Base-by-base conservation (phyloP, 257 asterid species). In the Nicotiana undulata region DNA sequence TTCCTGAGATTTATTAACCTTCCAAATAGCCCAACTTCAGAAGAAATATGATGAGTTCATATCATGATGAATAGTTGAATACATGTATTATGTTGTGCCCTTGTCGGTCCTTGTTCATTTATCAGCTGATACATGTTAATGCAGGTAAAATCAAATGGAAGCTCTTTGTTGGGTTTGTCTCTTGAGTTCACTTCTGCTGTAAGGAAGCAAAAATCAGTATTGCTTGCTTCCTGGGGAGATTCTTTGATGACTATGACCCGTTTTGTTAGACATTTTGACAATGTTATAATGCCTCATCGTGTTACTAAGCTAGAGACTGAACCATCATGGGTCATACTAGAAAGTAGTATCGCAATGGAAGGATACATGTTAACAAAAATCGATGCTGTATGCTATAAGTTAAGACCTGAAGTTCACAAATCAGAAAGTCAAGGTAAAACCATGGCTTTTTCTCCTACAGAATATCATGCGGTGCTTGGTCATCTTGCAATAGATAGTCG, bases 391-490 rank as follows among this genome's bases (percentile, higher is more conserved):
- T 94, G 99, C 88, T 94, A 91, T 92, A 82, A 49, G 80, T 75
- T 88, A 74, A 84, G 83, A 80, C 86, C 83, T 12, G 63, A 64
- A 79, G 84, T 66, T 82, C 79, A 86, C 5, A 63, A 31, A 37
- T 46, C 80, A 7, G 44, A 17, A 44, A 37, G 24, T 28, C 70
- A 66, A 63, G 52, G 58, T 75, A 18, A 22, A 16, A 67, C 85
- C 81, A 24, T 63, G 26, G 74, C 82, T 81, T 65, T 0, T 20
- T 86, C 60, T 59, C 86, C 86, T 81, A 86, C 93, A 29, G 86
- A 88, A 66, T 96, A 89, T 85, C 58, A 85, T 80, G 95, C 96
- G 28, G 91, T 88, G 37, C 95, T 96, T 6, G 98, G 96, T 24
- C 93, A 94, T 82, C 82, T 96, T 29, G 82, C 83, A 83, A 84